These are phyloP conservation scores for Apiotrichum veenhuisii DNA, from an alignment of 1,284 basidiomycete genomes.

Conservation along the genomic window DNA sequence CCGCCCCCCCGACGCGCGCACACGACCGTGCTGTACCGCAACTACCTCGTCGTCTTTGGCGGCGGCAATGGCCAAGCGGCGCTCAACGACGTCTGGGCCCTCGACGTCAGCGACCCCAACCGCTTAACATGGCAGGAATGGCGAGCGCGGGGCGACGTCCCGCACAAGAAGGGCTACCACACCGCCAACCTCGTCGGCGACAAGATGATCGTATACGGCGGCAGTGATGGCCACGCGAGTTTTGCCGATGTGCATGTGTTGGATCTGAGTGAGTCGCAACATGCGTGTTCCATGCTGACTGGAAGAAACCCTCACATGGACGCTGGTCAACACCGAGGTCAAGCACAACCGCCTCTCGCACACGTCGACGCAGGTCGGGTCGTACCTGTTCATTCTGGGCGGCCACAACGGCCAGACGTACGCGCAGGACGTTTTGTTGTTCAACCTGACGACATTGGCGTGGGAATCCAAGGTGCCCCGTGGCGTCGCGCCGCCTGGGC, in stretches of 20 bases:
- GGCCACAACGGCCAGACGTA: conserved; percentile 81
- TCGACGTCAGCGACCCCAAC: conserved; percentile 57
- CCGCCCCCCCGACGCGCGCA: conserved; percentile 77
- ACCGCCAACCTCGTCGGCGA: conserved; percentile 81
- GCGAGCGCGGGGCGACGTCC: conserved; percentile 43
- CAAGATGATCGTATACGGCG: conserved; percentile 54
- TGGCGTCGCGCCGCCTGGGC: conserved; percentile 63
- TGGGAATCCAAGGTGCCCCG: conserved; percentile 58
- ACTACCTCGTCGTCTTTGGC: conserved; percentile 80
- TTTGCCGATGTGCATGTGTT: conserved; percentile 85
- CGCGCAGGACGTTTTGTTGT: conserved; percentile 71
- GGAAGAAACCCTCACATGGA: conserved; percentile 69
- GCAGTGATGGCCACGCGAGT: conserved; percentile 55
- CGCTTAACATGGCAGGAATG: conserved; percentile 55
- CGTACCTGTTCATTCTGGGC: conserved; percentile 82
- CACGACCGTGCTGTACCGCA: conserved; percentile 70
- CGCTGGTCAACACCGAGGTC: conserved; percentile 57
- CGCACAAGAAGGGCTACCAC: conserved; percentile 76
- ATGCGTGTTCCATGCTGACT: neutral
- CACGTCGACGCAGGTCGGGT: conserved; percentile 85
- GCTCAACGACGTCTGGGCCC: conserved; percentile 82
- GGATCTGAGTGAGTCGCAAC: conserved; percentile 63
- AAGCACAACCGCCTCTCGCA: conserved; percentile 74
- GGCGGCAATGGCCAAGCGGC: conserved; percentile 86
- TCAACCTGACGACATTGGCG: conserved; percentile 67